A percentile compares a stretch with the other conserved stretches of the same genome.
phyloP scores from a whole-genome alignment of 2,329 filamentous ascomycete species.

The Amphichorda felina region DNA sequence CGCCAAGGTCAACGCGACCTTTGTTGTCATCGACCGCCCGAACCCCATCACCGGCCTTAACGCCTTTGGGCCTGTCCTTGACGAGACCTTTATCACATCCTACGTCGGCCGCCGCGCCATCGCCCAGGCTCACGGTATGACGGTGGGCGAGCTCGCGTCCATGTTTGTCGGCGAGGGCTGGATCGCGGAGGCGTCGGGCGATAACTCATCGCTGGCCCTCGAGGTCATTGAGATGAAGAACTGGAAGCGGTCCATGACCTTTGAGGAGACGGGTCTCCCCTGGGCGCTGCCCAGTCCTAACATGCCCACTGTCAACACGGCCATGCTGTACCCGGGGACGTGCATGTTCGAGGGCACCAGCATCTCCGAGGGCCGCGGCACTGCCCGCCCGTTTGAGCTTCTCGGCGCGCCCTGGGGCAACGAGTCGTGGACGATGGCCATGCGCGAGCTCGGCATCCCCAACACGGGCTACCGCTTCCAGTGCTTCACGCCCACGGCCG shows the following conservation, averaged over 20 bases:
- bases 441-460: constrained; percentile 4
- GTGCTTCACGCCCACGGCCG: constrained; percentile 7
- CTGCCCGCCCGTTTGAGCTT: constrained; percentile 6
- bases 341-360: constrained; percentile 8
- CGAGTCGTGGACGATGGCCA: constrained; percentile 6
- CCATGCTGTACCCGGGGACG: constrained; percentile 5
- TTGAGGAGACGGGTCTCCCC: constrained; percentile 5
- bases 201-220: constrained; percentile 1
- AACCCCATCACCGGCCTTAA: constrained; percentile 7
- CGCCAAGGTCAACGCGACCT: constrained; percentile 2
- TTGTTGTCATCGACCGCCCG: constrained; percentile 5
- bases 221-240: constrained; percentile 5
- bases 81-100: constrained; percentile 4
- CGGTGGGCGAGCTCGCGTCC: constrained; percentile 6
- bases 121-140: constrained; percentile 7
- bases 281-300: constrained; percentile 7
- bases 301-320: constrained; percentile 7
- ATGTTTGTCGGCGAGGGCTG: constrained; percentile 6
- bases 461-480: constrained; percentile 6
- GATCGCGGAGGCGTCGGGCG: constrained; percentile 3
- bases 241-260: constrained; percentile 4
- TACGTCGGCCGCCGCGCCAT: constrained; percentile 6
- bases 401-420: constrained; percentile 7
- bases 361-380: constrained; percentile 6
- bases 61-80: constrained; percentile 4